Percentiles rank a stretch among this genome's conserved stretches.
Conservation (phyloP, 768 basidiomycete species). For the Gloeopeniophorella convolvens region DNA sequence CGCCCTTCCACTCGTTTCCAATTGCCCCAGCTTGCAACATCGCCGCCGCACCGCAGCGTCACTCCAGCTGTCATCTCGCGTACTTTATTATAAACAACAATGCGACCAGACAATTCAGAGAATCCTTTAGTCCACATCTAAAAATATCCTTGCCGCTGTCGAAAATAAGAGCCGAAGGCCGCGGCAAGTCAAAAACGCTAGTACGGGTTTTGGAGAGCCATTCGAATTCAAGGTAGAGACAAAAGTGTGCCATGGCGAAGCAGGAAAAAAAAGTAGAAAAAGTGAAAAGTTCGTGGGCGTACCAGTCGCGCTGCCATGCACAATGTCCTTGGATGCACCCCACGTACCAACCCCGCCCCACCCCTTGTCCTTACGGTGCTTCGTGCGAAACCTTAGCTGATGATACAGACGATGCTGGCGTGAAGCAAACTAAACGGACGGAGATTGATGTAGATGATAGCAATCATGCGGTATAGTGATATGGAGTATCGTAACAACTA, state of each 20-base stretch:
- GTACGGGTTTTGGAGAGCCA: too few relatives aligned
- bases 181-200: too few relatives aligned
- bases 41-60: too few relatives aligned
- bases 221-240: too few relatives aligned
- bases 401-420: conserved; percentile 12
- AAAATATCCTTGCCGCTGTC: too few relatives aligned
- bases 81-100: too few relatives aligned
- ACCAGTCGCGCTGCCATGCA: conserved; percentile 3
- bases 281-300: background rate
- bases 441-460: conserved; percentile 19
- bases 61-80: too few relatives aligned
- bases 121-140: too few relatives aligned
- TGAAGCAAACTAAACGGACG: conserved; percentile 6
- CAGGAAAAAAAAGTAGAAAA: background rate
- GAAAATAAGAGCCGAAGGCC: too few relatives aligned
- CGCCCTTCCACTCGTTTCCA: conserved; percentile 9
- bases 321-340: background rate
- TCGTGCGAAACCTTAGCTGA: background rate
- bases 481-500: conserved; percentile 13
- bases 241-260: background rate
- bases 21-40: too few relatives aligned
- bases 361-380: background rate
- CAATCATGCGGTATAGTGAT: conserved; percentile 16
- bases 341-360: background rate
- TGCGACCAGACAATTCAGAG: too few relatives aligned